A percentile compares a stretch with the other conserved stretches of the same genome.
Evolutionary conservation across 2,329 filamentous ascomycete genomes (phyloP).

Genomic region (Juglanconis juglandina): DNA sequence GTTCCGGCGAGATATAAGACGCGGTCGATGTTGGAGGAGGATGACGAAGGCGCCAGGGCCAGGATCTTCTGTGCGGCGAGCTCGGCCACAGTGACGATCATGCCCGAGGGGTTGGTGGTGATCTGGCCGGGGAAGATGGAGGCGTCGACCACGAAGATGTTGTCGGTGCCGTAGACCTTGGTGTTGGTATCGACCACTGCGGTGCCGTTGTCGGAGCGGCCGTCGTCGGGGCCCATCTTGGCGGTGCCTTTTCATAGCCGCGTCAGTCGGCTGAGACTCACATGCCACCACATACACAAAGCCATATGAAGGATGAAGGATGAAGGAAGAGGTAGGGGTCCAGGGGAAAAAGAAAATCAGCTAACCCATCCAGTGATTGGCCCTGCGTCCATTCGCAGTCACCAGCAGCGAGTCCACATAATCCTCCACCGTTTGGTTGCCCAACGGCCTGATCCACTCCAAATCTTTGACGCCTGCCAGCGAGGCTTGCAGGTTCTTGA

Average conservation of each 20-base stretch:
- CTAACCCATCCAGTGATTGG: constrained; percentile 19
- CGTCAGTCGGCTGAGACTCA: not conserved
- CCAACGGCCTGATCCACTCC: constrained; percentile 52
- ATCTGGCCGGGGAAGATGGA: constrained; percentile 17
- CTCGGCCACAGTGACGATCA: constrained; percentile 16
- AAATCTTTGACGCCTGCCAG: constrained; percentile 53
- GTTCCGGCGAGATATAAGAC: too few relatives aligned
- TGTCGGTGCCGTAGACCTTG: constrained; percentile 19
- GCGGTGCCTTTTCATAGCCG: constrained; percentile 2
- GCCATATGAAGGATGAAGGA: not conserved
- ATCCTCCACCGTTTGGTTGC: constrained; percentile 49
- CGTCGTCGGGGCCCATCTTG: constrained; percentile 18
- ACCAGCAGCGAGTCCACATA: constrained; percentile 45
- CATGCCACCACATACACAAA: not conserved
- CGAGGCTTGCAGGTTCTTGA: constrained; percentile 57
- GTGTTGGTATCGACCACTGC: constrained; percentile 18
- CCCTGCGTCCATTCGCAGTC: constrained; percentile 14
- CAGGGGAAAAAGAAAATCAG: not conserved
- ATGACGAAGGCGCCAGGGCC: not conserved
- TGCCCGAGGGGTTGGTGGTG: constrained; percentile 16
- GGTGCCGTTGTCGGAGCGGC: constrained; percentile 10
- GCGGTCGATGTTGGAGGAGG: too few relatives aligned
- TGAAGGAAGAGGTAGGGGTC: too few relatives aligned
- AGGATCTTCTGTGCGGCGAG: constrained; percentile 14
- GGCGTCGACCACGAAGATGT: constrained; percentile 19